Conservation (phyloP, 169 alveolate genomes). For the Perkinsus chesapeaki region DNA sequence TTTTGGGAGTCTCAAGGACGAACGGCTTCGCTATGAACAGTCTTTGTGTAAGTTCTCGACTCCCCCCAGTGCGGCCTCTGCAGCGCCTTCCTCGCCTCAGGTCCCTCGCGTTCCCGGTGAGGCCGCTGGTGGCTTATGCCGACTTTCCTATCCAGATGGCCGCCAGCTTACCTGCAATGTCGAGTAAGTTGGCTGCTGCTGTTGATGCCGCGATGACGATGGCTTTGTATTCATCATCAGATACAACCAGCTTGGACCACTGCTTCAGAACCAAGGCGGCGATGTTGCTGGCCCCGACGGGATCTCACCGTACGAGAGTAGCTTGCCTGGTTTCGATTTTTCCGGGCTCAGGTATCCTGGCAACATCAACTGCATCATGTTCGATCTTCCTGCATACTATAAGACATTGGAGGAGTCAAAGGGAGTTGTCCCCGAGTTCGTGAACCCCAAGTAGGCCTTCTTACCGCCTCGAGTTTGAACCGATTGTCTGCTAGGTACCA, state of each 20-base stretch:
- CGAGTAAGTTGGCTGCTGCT: constrained; percentile 28
- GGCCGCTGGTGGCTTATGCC: constrained; percentile 69
- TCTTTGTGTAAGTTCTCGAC: background rate
- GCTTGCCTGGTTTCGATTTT: background rate
- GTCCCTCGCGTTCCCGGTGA: constrained; percentile 77
- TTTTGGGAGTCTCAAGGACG: background rate
- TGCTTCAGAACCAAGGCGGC: constrained; percentile 59
- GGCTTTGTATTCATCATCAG: background rate
- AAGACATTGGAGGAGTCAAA: constrained; percentile 59
- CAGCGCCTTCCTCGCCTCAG: background rate
- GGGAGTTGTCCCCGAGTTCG: constrained; percentile 87
- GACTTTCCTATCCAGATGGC: constrained; percentile 47
- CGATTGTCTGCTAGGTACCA: background rate
- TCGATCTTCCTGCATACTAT: constrained; percentile 56
- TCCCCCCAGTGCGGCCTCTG: background rate
- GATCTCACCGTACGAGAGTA: constrained; percentile 36
- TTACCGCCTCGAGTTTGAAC: constrained; percentile 1
- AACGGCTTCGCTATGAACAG: background rate
- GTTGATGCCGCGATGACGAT: background rate
- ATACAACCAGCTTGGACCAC: constrained; percentile 79
- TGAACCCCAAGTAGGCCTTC: constrained; percentile 87
- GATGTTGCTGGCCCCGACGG: constrained; percentile 49
- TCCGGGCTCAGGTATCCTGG: constrained; percentile 65
- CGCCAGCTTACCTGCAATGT: constrained; percentile 55
- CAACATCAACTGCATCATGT: constrained; percentile 71